phyloP scores from a whole-genome alignment of 208 protist genomes.

The Leishmania tarentolae region DNA sequence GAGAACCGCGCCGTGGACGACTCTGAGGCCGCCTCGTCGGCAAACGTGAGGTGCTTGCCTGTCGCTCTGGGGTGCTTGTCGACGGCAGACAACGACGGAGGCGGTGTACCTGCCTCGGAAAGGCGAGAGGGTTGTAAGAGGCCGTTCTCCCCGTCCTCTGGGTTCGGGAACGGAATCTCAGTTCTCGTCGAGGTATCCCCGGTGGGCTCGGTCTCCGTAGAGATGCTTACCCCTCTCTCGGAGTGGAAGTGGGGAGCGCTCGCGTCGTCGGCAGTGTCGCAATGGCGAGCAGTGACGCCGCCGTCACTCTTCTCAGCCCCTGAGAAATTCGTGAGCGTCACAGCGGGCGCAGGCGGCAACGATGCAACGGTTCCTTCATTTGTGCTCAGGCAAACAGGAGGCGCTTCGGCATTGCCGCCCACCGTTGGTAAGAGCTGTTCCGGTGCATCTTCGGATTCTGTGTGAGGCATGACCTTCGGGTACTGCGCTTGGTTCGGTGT shows the following conservation, averaged over 20 bases:
- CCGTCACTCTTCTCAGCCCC: background rate
- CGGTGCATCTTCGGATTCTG: background rate
- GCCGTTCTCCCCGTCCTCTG: background rate
- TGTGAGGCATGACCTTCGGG: background rate
- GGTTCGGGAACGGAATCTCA: background rate
- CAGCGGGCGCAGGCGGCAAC: background rate
- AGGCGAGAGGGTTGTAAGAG: background rate
- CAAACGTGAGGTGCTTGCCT: conserved; percentile 9
- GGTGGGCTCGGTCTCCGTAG: background rate
- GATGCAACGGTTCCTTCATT: background rate
- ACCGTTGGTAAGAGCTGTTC: background rate
- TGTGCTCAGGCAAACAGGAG: background rate
- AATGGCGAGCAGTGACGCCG: background rate
- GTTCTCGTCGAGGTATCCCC: background rate
- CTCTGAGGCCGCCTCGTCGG: background rate
- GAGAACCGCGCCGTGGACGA: background rate
- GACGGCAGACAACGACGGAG: background rate
- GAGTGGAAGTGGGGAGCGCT: background rate
- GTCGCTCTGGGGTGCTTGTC: background rate
- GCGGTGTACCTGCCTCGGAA: conserved; percentile 8
- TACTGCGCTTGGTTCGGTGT: background rate
- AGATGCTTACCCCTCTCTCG: background rate
- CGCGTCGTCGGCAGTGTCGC: background rate
- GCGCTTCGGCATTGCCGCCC: background rate
- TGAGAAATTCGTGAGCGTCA: background rate